Conservation (phyloP, 345 rosid species). For the Eucalyptus tenuipes region DNA sequence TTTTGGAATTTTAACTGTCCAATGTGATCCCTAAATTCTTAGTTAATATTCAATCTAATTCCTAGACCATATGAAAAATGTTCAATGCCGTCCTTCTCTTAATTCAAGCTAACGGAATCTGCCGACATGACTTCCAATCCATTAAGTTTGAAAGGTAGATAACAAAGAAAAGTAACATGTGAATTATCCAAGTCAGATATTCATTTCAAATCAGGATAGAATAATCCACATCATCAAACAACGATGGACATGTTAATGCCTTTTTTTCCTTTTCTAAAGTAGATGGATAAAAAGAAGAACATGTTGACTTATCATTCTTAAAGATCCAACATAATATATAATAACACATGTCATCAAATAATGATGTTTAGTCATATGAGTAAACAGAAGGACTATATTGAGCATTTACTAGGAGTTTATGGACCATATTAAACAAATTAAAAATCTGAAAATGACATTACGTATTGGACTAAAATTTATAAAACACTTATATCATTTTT, state of each 20-base stretch:
- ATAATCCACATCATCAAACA: neutral
- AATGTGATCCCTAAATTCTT: fast-evolving
- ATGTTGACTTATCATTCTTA: neutral
- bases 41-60: neutral
- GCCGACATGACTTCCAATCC: fast-evolving
- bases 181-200: neutral
- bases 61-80: neutral
- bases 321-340: neutral
- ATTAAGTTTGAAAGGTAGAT: neutral
- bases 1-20: neutral
- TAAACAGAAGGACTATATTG: fast-evolving
- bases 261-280: neutral
- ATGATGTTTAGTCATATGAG: neutral
- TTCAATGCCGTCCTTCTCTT: neutral
- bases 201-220: neutral
- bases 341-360: neutral
- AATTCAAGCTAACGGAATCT: neutral
- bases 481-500: neutral
- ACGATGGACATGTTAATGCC: neutral
- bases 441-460: fast-evolving
- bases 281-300: neutral
- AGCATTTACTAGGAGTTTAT: fast-evolving
- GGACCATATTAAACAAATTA: fast-evolving
- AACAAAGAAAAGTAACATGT: fast-evolving
- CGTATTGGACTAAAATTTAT: fast-evolving